Conservation (phyloP, 352 stramenopile species). For the Globisporangium perplexum region DNA sequence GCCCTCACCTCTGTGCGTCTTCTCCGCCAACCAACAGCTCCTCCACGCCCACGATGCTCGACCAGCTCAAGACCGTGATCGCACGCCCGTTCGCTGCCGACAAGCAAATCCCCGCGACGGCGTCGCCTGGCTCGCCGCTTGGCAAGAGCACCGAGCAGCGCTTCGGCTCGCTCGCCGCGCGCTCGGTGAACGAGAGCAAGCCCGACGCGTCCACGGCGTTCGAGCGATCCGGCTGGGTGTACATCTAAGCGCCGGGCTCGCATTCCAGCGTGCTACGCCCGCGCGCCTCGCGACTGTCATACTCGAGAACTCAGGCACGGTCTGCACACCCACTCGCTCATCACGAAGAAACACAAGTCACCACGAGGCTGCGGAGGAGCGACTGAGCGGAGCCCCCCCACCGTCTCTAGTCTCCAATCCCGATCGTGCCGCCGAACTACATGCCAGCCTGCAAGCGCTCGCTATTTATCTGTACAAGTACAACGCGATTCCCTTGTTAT, state of each 20-base stretch:
- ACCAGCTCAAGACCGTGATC: slow-evolving; percentile 71
- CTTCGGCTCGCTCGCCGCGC: slow-evolving; percentile 17
- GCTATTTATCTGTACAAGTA: slow-evolving; percentile 4
- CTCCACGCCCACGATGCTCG: slow-evolving; percentile 36
- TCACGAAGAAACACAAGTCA: too few species aligned
- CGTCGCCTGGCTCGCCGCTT: background rate
- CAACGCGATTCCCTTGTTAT: too few species aligned
- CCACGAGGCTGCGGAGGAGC: too few species aligned
- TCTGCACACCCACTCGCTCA: too few species aligned
- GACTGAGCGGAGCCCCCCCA: too few species aligned
- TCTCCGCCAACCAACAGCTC: background rate
- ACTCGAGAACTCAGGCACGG: background rate
- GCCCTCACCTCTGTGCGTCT: background rate
- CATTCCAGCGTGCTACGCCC: too few species aligned
- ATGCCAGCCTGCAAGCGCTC: background rate
- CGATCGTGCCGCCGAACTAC: background rate
- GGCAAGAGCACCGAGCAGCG: slow-evolving; percentile 29
- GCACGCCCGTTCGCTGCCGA: slow-evolving; percentile 20
- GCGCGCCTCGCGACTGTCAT: background rate
- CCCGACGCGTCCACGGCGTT: slow-evolving; percentile 63
- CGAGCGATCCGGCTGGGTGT: slow-evolving; percentile 69
- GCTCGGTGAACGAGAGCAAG: slow-evolving; percentile 33
- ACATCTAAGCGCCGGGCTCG: slow-evolving; percentile 36
- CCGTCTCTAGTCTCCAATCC: too few species aligned
- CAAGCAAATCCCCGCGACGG: slow-evolving; percentile 13